These are phyloP conservation scores for Setaria viridis DNA, from an alignment of 202 grass and related monocot species.

Conservation along the genomic window DNA sequence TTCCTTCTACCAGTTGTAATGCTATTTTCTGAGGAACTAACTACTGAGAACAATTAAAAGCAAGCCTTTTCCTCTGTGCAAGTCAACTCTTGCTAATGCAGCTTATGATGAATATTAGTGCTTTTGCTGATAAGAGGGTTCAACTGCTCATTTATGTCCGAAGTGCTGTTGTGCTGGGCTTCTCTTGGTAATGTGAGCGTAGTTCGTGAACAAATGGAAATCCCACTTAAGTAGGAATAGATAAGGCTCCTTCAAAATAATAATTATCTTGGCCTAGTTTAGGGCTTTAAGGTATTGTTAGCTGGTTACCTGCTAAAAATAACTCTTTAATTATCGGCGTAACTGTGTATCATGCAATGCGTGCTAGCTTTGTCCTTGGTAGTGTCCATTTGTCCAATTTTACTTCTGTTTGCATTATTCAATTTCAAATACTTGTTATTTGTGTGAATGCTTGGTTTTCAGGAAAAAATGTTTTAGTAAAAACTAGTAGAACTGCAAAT, in stretches of 20 bases:
- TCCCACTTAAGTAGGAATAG: not conserved
- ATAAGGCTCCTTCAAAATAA: constrained; percentile 21
- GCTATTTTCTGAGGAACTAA: constrained; percentile 14
- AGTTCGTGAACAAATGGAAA: constrained; percentile 29
- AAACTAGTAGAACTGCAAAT: constrained; percentile 29
- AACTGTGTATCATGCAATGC: not conserved
- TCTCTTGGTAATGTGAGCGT: constrained; percentile 19
- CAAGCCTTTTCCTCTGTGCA: not conserved
- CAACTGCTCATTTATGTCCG: constrained; percentile 12
- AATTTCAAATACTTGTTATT: constrained; percentile 36
- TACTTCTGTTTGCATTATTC: constrained; percentile 2
- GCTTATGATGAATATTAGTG: constrained; percentile 27
- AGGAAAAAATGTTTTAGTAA: not conserved
- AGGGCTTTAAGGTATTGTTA: constrained; percentile 23
- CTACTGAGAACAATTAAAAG: constrained; percentile 18
- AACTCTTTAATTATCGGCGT: not conserved
- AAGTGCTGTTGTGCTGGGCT: not conserved
- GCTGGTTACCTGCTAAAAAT: constrained; percentile 12
- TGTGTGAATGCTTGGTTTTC: constrained; percentile 14
- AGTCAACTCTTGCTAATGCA: constrained; percentile 34
- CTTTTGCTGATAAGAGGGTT: constrained; percentile 16
- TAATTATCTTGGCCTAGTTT: constrained; percentile 26
- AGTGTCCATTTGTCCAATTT: constrained; percentile 5
- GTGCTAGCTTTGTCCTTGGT: not conserved
- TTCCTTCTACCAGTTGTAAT: constrained; percentile 22